Conservation (phyloP, 1,284 basidiomycete genomes). For the Ustilago tritici region DNA sequence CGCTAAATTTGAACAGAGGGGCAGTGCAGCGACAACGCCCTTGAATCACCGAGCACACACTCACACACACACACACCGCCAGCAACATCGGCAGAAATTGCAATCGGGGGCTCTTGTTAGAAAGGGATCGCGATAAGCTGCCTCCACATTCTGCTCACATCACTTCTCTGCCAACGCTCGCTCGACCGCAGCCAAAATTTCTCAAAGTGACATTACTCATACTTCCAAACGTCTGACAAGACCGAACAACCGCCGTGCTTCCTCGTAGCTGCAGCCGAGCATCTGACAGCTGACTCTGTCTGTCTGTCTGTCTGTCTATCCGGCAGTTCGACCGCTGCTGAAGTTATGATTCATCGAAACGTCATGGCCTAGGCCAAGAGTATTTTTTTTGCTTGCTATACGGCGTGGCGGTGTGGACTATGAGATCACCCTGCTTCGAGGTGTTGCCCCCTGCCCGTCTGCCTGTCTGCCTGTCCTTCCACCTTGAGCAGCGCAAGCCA, state of each 20-base stretch:
- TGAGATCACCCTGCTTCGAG: constrained; percentile 23
- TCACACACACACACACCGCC: neutral
- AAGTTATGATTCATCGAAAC: constrained; percentile 15
- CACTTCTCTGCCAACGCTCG: neutral
- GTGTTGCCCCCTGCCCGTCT: too few relatives aligned
- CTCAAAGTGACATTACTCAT: constrained; percentile 13
- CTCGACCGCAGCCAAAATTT: neutral
- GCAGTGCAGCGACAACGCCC: neutral
- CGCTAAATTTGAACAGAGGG: neutral
- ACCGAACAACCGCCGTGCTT: neutral
- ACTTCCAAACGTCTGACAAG: constrained; percentile 5
- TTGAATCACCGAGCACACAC: neutral
- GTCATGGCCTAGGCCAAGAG: neutral
- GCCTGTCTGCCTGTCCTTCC: neutral
- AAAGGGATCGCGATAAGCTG: neutral
- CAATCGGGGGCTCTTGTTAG: too few relatives aligned
- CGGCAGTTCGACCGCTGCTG: neutral
- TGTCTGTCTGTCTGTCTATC: neutral
- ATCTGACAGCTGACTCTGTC: constrained; percentile 5
- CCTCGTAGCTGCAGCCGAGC: constrained; percentile 4
- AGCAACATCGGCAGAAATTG: too few relatives aligned
- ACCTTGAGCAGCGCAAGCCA: neutral
- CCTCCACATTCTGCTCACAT: constrained; percentile 17
- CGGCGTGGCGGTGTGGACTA: constrained; percentile 5
- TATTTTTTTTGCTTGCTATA: neutral